Evolutionary conservation across 2,329 filamentous ascomycete species (phyloP), one percentile per base, ranked within the genome.

Genomic region (Helotiales sp.): DNA sequence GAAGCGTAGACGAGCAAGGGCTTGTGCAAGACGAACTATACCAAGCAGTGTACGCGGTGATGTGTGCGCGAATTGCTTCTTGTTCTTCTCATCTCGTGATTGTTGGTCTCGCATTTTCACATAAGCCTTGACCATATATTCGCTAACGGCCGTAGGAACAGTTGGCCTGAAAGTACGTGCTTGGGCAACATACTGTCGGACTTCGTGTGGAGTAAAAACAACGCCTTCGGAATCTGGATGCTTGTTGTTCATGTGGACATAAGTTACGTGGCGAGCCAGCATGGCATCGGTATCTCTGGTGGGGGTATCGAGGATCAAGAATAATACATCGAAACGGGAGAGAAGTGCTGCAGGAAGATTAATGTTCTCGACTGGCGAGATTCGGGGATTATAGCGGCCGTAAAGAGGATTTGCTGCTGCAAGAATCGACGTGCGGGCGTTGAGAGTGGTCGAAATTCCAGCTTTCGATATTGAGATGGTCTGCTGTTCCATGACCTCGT

Each of bases 331-430:
- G 76, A 99, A 99, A 84, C 95, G 91, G 59, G 93, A 97, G 54
- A 99, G 84, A 19, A 99, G 85, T 19, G 95, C 95, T 17, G 95
- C 95, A n/a, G 95, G 95, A 38, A 99, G 86, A 75, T 99, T 99
- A 77, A 99, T 99, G 75, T 99, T 99, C 75, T 99, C 95, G 25
- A 99, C 93, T 0, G 95, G 95, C 0, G 93, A 97, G 67, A 99
- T 89, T 63, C 92, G 91, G 56, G 95, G 95, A 77, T 99, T 99
- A 81, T 99, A 99, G 62, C 95, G 91, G 63, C 95, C 95, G 70
- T 99, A 99, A 40, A 99, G 84, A 57, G 95, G 95, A 77, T 99
- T 99, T 66, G 95, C 95, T 19, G 95, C 95, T 17, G 95, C 93
- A 15, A 99, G 84, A 69, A 99, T 96, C 0, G 92, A 96, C 19